These are phyloP conservation scores for Cryptococcus jaspeensis DNA, from an alignment of 1,284 basidiomycete genomes.

Conservation along the genomic window DNA sequence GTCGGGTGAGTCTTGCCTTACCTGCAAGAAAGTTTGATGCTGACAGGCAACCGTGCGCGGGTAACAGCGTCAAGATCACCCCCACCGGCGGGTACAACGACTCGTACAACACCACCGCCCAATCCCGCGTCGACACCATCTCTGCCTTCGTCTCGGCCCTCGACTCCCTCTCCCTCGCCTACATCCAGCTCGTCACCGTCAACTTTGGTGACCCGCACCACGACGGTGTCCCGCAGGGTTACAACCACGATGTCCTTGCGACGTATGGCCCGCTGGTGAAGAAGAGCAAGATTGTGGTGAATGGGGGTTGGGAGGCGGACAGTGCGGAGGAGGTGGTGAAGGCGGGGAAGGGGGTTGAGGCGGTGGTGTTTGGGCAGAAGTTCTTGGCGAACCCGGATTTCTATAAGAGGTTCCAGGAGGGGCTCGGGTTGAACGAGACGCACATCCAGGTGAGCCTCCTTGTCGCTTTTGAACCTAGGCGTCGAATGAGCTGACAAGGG, in stretches of 20 bases:
- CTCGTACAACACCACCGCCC: slow-evolving; percentile 6
- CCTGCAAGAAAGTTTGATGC: too few relatives aligned
- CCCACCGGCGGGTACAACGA: slow-evolving; percentile 22
- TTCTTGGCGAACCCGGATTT: slow-evolving; percentile 50
- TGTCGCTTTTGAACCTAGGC: not conserved
- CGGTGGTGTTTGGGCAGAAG: slow-evolving; percentile 55
- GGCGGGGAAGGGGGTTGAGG: slow-evolving; percentile 45
- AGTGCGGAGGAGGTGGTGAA: slow-evolving; percentile 28
- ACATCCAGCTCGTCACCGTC: slow-evolving; percentile 55
- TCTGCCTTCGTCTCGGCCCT: slow-evolving; percentile 15
- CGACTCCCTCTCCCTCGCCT: slow-evolving; percentile 48
- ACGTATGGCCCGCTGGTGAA: slow-evolving; percentile 21
- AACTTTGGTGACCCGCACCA: slow-evolving; percentile 18
- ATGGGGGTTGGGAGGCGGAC: slow-evolving; percentile 54
- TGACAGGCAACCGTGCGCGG: slow-evolving; percentile 35
- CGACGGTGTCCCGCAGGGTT: slow-evolving; percentile 12
- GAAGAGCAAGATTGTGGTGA: slow-evolving; percentile 51
- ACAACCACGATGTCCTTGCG: slow-evolving; percentile 15
- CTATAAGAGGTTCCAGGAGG: slow-evolving; percentile 6
- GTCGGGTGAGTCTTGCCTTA: slow-evolving; percentile 54
- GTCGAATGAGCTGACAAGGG: slow-evolving; percentile 54
- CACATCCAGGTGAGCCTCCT: not conserved
- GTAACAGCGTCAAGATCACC: slow-evolving; percentile 25
- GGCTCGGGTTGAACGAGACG: not conserved
- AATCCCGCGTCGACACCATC: slow-evolving; percentile 12